Evolutionary conservation across 176 grass and related monocot species (phyloP), one percentile per base, ranked within the genome.

Genomic region (Thalia dealbata): DNA sequence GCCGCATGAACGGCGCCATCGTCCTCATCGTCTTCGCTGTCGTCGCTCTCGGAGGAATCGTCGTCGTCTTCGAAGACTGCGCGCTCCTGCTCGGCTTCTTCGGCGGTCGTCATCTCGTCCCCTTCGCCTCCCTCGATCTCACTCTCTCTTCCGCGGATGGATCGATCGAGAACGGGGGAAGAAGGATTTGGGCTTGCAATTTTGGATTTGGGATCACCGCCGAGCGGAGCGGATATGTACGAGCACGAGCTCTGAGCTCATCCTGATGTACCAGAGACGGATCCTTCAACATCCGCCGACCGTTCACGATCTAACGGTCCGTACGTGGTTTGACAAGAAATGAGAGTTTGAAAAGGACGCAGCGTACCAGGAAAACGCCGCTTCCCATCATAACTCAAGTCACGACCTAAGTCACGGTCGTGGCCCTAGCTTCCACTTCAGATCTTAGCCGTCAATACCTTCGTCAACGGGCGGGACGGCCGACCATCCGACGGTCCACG

Each of bases 61-160:
- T 41, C 63, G 66, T 48, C 44, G 43, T 72, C 69, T 6, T 72
- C 69, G 25, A 72, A 72, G 24, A 28, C 69, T 0, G 24, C 45
- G 46, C 46, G 46, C 69, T 52, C 69, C 48, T 72, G 69, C 14
- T 46, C 69, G 21, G 44, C 69, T 52, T 72, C 69, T 72, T 72
- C 69, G 14, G 69, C 69, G 7, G 69, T 28, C 24, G 69, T 13
- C 69, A 72, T 67, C 16, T 26, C 18, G 32, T 2, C 18, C 28
- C 35, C 19, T 28, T 6, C 9, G 13, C 8, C 6, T 35, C 6
- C 28, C 12, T 3, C 16, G n/a, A 0, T 16, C 63, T 21, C 29
- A 6, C 15, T 19, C 64, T 42, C 26, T 43, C 26, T 14, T 29
- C 14, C 3, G 2, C 18, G 64, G 41, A 11, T 25, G 64, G 35